These are phyloP conservation scores for Candida bentonensis DNA, from an alignment of 805 yeast genomes.

Conservation along the genomic window DNA sequence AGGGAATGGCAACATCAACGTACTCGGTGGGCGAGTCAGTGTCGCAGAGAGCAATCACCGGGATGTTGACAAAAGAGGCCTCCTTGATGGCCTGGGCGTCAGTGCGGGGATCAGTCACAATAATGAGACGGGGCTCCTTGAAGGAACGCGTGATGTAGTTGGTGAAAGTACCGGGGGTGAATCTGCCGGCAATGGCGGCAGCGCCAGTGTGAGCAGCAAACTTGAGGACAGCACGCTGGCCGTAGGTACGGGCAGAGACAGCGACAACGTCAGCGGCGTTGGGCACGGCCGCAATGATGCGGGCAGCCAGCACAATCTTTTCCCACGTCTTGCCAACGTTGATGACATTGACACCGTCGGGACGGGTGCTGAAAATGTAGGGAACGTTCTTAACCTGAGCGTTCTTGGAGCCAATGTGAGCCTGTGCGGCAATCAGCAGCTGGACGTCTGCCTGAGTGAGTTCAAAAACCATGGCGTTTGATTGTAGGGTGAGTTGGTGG, in stretches of 20 bases:
- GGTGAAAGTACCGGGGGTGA: slow-evolving; percentile 99
- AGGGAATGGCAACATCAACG: slow-evolving; percentile 99
- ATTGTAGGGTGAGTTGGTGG: too few relatives aligned
- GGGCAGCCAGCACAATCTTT: slow-evolving; percentile 98
- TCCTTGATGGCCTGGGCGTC: slow-evolving; percentile 99
- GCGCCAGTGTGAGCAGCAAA: slow-evolving; percentile 99
- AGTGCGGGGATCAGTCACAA: slow-evolving; percentile 99
- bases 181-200: slow-evolving; percentile 99
- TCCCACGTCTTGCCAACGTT: slow-evolving; percentile 99
- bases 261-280: slow-evolving; percentile 97
- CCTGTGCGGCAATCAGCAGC: slow-evolving; percentile 98
- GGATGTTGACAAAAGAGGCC: slow-evolving; percentile 99
- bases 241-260: slow-evolving; percentile 97
- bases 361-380: slow-evolving; percentile 37
- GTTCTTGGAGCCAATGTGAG: slow-evolving; percentile 99
- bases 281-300: slow-evolving; percentile 99
- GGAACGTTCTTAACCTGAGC: slow-evolving; percentile 54
- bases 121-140: slow-evolving; percentile 99
- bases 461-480: slow-evolving; percentile 1
- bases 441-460: slow-evolving; percentile 97
- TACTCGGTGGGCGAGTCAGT: slow-evolving; percentile 98
- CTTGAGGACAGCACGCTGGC: slow-evolving; percentile 99
- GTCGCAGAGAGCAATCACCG: slow-evolving; percentile 98
- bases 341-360: slow-evolving; percentile 98
- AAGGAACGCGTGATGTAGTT: slow-evolving; percentile 99